A percentile compares a stretch with the other conserved stretches of the same genome.
These are phyloP conservation scores for Monosporozyma yasuniensis DNA, from an alignment of 805 yeast genomes.

Conservation along the genomic window DNA sequence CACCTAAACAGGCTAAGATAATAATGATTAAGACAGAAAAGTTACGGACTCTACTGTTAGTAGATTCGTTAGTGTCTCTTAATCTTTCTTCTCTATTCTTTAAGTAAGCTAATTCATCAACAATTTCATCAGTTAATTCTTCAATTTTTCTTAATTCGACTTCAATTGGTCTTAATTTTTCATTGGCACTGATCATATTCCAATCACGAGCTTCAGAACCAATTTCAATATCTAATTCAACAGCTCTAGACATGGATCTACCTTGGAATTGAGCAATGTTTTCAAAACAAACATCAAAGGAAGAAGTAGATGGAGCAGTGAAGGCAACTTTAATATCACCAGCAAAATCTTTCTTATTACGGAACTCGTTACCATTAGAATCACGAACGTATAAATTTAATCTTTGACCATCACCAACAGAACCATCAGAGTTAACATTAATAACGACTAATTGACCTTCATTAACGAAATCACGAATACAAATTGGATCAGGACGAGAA, in stretches of 20 bases:
- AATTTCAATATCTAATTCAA: conserved; percentile 86
- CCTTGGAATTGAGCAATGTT: conserved; percentile 35
- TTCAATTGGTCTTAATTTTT: conserved; percentile 88
- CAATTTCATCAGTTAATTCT: conserved; percentile 76
- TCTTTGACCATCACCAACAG: conserved; percentile 78
- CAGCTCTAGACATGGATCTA: conserved; percentile 50
- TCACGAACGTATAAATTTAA: conserved; percentile 63
- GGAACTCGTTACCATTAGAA: conserved; percentile 76
- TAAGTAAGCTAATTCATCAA: conserved; percentile 71
- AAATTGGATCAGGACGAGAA: conserved; percentile 47
- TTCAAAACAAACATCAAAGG: conserved; percentile 87
- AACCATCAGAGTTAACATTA: conserved; percentile 65
- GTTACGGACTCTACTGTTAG: conserved; percentile 85
- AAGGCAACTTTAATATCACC: conserved; percentile 71
- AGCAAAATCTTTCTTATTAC: conserved; percentile 64
- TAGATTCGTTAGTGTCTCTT: conserved; percentile 95
- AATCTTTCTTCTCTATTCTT: conserved; percentile 81
- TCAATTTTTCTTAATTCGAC: conserved; percentile 80
- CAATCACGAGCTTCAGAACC: conserved; percentile 98
- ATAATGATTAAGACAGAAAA: conserved; percentile 66
- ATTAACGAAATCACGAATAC: conserved; percentile 85
- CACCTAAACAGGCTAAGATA: conserved; percentile 69
- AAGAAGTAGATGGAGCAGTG: conserved; percentile 72
- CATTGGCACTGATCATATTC: conserved; percentile 88
- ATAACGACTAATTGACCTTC: conserved; percentile 85